Percentiles rank a stretch among this genome's conserved stretches.
Conservation (phyloP, 2,329 filamentous ascomycete species). For the Calonectria henricotiae region DNA sequence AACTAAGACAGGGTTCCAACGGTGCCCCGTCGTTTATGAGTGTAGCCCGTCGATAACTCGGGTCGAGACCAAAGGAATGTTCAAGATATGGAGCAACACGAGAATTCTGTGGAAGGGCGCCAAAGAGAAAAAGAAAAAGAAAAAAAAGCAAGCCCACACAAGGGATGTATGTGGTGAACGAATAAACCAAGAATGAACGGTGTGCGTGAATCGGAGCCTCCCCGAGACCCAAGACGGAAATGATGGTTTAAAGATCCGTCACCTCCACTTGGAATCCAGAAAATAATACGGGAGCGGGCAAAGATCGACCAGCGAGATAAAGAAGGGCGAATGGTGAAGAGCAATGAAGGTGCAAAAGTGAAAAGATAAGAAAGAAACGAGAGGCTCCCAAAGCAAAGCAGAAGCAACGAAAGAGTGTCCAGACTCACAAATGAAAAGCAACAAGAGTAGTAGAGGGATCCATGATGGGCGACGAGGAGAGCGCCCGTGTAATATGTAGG, state of each 20-base stretch:
- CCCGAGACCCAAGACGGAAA: conserved; percentile 27
- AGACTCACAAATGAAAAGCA: conserved; percentile 79
- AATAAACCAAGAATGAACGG: conserved; percentile 27
- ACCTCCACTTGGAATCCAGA: conserved; percentile 34
- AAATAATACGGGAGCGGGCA: conserved; percentile 29
- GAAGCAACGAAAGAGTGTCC: conserved; percentile 48
- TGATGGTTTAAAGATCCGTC: conserved; percentile 36
- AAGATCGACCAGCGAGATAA: conserved; percentile 46
- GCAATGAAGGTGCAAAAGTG: conserved; percentile 38
- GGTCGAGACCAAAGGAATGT: conserved; percentile 49
- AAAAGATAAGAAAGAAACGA: conserved; percentile 43
- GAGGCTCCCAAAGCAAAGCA: conserved; percentile 36
- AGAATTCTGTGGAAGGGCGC: conserved; percentile 34
- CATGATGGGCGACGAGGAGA: conserved; percentile 59
- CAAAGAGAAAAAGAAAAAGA: neutral
- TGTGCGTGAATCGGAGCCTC: conserved; percentile 32
- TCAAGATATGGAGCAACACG: conserved; percentile 43
- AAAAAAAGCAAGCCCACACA: conserved; percentile 31
- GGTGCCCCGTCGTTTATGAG: conserved; percentile 46
- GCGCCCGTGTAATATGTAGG: conserved; percentile 50
- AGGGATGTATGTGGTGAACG: conserved; percentile 35
- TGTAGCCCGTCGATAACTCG: conserved; percentile 50
- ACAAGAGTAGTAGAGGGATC: conserved; percentile 77
- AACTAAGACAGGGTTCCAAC: conserved; percentile 49
- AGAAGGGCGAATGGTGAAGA: conserved; percentile 30